These are phyloP conservation scores for Carex myosuroides DNA, from an alignment of 176 grass and related monocot genomes.

Conservation along the genomic window DNA sequence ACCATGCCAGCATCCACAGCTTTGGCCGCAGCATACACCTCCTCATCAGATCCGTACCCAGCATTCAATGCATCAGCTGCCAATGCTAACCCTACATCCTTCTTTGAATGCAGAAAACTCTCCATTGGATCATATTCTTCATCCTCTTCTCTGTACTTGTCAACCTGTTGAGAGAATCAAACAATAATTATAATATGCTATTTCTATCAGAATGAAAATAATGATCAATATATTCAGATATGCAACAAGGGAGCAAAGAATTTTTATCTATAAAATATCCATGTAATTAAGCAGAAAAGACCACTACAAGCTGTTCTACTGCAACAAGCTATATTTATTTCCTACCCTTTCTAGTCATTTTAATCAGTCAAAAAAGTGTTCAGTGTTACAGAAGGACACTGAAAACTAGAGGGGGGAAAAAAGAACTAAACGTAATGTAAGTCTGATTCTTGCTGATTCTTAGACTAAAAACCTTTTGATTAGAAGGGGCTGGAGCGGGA, in stretches of 20 bases:
- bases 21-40: conserved; percentile 96
- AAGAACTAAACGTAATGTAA: not conserved
- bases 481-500: conserved; percentile 26
- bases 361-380: not conserved
- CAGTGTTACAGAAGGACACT: not conserved
- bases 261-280: not conserved
- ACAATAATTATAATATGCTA: not conserved
- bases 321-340: not conserved
- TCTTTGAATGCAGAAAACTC: conserved; percentile 86
- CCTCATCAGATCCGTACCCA: conserved; percentile 87
- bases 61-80: conserved; percentile 72
- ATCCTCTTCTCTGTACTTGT: conserved; percentile 60
- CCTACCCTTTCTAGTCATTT: not conserved
- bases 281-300: not conserved
- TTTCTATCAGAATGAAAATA: not conserved
- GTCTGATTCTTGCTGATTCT: conserved; percentile 6
- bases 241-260: not conserved
- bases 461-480: not conserved
- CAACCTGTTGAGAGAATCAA: conserved; percentile 11
- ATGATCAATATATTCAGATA: not conserved
- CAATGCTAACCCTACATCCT: conserved; percentile 64
- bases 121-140: conserved; percentile 80
- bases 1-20: conserved; percentile 83
- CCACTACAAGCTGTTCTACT: not conserved
- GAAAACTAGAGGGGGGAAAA: not conserved